Evolutionary conservation across 495 filamentous ascomycete genomes (phyloP), one percentile per base, ranked within the genome.

Genomic region (Xylaria curta): DNA sequence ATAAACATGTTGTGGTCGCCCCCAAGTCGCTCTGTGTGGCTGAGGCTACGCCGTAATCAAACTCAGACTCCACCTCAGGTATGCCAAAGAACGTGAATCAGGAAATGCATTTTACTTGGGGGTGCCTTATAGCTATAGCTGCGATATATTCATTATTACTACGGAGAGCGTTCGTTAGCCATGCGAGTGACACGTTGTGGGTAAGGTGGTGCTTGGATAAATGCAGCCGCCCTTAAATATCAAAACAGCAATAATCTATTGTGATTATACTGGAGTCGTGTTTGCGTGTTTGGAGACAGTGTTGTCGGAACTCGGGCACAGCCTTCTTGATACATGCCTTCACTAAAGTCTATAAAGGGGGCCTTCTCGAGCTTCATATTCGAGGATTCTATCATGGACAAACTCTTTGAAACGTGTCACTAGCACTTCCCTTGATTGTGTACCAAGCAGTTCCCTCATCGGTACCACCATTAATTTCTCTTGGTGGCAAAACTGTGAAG

Each of bases 1-100:
- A 68, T 36, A 68, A 67, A 67, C 65, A 67, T 21, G 44, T 5
- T 42, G 10, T 31, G 56, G 17, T 51, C 59, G 68, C 68, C 68
- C 67, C 68, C 68, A 70, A 17, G 68, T 70, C 54, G 33, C 68
- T 40, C 28, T 3, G 54, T 40, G 54, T 40, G n/a, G 67, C 42
- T 62, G 56, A 4, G 21, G 49, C 36, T 54, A 56, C 49, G 3
- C 33, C 65, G 36, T 56, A 36, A 40, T 54, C 65, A 67, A 9
- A 67, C 65, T 26, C 13, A 67, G 4, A 67, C 65, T 26, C 13
- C 60, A 21, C 60, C 38, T 44, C 28, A 4, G 2, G 15, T 21
- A 10, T 21, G 58, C 17, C 6, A 31, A 21, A 36, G 15, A 2
- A 36, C 10, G 59, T 62, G n/a, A 2, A 9, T 44, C 15, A 4